Conservation (phyloP, 805 yeast species). For the Nakazawaea sp. region DNA sequence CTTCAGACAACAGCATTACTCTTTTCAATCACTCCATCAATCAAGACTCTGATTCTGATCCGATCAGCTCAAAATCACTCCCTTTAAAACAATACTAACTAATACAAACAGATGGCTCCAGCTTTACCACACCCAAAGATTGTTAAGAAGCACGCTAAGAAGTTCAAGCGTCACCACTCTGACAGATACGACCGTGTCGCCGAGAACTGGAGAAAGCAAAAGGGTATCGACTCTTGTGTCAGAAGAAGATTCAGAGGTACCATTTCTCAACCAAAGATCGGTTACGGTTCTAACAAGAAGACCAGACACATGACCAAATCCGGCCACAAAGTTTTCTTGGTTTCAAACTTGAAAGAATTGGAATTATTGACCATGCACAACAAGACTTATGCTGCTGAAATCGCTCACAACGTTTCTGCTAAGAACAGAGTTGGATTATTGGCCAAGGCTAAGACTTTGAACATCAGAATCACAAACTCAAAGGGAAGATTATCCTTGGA, state of each 20-base stretch:
- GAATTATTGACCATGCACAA: conserved; percentile 95
- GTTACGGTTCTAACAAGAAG: conserved; percentile 99
- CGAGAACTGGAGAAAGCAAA: conserved; percentile 99
- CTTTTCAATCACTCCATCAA: too few relatives aligned
- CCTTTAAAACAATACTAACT: too few relatives aligned
- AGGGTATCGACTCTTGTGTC: conserved; percentile 99
- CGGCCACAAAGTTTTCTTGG: conserved; percentile 96
- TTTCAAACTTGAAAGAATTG: conserved; percentile 87
- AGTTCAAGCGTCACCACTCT: conserved; percentile 99
- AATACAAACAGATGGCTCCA: conserved; percentile 97
- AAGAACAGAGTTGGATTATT: conserved; percentile 96
- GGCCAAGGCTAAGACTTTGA: conserved; percentile 96
- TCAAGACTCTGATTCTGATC: too few relatives aligned
- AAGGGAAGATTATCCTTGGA: conserved; percentile 97
- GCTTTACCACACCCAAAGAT: conserved; percentile 98
- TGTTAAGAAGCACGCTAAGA: conserved; percentile 98
- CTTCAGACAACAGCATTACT: too few relatives aligned
- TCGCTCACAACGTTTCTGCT: conserved; percentile 97
- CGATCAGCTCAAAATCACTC: too few relatives aligned
- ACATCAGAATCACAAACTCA: conserved; percentile 98
- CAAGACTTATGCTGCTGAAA: conserved; percentile 99
- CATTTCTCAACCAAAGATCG: conserved; percentile 98
- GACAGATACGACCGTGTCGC: conserved; percentile 98
- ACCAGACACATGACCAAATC: conserved; percentile 94
- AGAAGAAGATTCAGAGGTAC: conserved; percentile 99